Conservation (phyloP, 2,329 filamentous ascomycete genomes). For the Ophiocordyceps sinensis region DNA sequence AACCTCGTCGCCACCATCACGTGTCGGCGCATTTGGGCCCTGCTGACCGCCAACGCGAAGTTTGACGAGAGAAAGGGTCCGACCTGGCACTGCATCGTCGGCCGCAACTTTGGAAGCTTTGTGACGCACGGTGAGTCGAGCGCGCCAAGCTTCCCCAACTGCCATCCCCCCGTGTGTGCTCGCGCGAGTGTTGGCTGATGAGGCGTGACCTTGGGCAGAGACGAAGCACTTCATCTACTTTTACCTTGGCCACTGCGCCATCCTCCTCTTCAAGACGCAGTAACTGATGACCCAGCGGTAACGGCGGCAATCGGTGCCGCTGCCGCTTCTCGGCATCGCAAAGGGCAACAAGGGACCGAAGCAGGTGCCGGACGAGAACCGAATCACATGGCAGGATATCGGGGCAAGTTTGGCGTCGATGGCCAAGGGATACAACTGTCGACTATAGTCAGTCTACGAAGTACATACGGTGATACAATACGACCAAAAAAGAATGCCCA, state of each 20-base stretch:
- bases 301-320: neutral
- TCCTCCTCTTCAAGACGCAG: constrained; percentile 98
- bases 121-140: constrained; percentile 74
- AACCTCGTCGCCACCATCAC: neutral
- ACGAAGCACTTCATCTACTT: constrained; percentile 99
- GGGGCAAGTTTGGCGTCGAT: no score
- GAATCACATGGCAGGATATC: neutral
- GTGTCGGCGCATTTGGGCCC: neutral
- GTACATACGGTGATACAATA: no score
- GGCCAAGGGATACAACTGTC: no score
- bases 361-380: neutral
- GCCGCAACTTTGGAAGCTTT: constrained; percentile 96
- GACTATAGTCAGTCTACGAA: no score
- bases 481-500: no score
- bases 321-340: neutral
- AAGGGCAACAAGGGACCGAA: neutral
- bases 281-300: constrained; percentile 19
- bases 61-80: constrained; percentile 95
- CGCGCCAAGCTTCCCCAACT: neutral
- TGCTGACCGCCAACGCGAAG: constrained; percentile 28
- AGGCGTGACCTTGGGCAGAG: constrained; percentile 40
- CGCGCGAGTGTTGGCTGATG: neutral
- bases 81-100: constrained; percentile 99
- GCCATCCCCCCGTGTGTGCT: neutral
- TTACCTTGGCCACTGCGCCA: constrained; percentile 96